phyloP scores from a whole-genome alignment of 164 flowering plant species.

The Tetracentron sinense region DNA sequence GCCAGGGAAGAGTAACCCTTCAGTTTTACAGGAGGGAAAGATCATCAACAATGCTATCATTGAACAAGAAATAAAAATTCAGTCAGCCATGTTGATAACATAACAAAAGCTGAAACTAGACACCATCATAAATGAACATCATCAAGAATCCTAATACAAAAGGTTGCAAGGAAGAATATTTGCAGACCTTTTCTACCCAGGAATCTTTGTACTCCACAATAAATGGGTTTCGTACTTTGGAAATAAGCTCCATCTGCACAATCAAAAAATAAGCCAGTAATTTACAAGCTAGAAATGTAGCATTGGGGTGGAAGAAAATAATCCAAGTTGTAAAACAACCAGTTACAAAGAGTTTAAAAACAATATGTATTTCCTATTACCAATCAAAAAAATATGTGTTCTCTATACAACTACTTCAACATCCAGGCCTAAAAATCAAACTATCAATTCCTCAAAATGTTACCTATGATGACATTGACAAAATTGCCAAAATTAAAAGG shows the following conservation, averaged over 20 bases:
- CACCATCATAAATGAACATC: background rate
- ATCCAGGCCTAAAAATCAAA: background rate
- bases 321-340: no score
- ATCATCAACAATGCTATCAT: background rate
- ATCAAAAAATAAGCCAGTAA: slow-evolving; percentile 14
- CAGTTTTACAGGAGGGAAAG: background rate
- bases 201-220: slow-evolving; percentile 99
- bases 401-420: background rate
- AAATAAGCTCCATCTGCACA: slow-evolving; percentile 94
- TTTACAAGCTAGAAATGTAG: background rate
- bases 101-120: background rate
- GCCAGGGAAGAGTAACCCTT: background rate
- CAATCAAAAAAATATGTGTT: no score
- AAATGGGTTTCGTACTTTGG: slow-evolving; percentile 76
- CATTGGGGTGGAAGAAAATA: background rate
- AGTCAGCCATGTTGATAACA: background rate
- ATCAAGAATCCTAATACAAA: background rate
- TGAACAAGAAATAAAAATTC: background rate
- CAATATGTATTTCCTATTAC: no score
- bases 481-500: no score
- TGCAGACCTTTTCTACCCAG: slow-evolving; percentile 96
- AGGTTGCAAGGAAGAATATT: background rate
- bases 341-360: no score
- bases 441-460: background rate
- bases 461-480: no score